These are phyloP conservation scores for Hyphodiscus hymeniophilus DNA, from an alignment of 495 filamentous ascomycete species.

Conservation along the genomic window DNA sequence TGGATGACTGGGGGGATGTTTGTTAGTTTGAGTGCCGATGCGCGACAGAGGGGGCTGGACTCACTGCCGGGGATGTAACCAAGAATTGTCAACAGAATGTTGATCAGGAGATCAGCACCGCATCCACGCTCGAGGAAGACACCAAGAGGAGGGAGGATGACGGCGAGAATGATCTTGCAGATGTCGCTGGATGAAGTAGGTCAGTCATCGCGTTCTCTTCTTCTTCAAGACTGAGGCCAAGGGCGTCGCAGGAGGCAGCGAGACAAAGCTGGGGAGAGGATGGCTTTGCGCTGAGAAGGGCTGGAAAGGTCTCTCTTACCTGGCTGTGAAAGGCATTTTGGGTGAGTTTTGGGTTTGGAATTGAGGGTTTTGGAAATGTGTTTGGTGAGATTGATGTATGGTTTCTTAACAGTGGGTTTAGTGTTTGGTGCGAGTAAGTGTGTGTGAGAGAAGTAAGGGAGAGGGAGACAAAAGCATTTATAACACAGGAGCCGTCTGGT, in stretches of 20 bases:
- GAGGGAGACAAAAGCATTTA: no score
- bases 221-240: no score
- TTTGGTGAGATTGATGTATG: neutral
- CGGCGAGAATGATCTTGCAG: slow-evolving; percentile 84
- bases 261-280: no score
- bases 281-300: no score
- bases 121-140: slow-evolving; percentile 89
- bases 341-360: slow-evolving; percentile 13
- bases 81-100: slow-evolving; percentile 78
- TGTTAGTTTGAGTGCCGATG: no score
- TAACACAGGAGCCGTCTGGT: no score
- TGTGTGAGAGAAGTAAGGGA: no score
- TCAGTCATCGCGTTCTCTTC: neutral
- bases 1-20: slow-evolving; percentile 50
- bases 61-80: slow-evolving; percentile 63
- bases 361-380: neutral
- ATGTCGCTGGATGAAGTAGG: slow-evolving; percentile 54
- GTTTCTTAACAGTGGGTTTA: no score
- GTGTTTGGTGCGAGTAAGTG: no score
- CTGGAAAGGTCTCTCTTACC: slow-evolving; percentile 34
- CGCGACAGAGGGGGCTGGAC: no score
- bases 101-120: slow-evolving; percentile 75
- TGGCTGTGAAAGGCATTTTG: slow-evolving; percentile 49
- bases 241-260: no score
- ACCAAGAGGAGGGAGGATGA: slow-evolving; percentile 81